Percentiles rank a stretch among this genome's conserved stretches.
phyloP scores from a whole-genome alignment of 2,329 filamentous ascomycete species.

The Drechslerella dactyloides region DNA sequence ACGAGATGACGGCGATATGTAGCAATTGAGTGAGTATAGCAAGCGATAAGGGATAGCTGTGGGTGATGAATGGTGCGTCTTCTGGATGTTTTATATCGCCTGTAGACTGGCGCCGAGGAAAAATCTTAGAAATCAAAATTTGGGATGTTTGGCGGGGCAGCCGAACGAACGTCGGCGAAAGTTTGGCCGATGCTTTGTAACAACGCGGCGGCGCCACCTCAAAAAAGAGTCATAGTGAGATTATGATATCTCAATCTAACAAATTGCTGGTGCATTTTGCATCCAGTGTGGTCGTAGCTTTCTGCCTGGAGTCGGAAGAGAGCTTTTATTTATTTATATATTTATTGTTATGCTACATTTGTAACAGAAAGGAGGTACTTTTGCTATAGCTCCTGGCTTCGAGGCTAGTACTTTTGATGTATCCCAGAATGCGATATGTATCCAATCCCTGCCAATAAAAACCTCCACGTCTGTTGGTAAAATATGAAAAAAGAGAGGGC shows the following conservation, averaged over 20 bases:
- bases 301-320: no score
- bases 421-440: neutral
- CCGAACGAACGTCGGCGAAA: constrained; percentile 46
- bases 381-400: constrained; percentile 1
- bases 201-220: constrained; percentile 14
- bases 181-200: constrained; percentile 48
- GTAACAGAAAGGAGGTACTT: constrained; percentile 17
- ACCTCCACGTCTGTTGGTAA: no score
- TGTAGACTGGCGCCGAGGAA: constrained; percentile 9
- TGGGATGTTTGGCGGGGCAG: constrained; percentile 36
- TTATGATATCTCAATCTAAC: no score
- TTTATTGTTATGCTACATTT: no score
- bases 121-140: constrained; percentile 49
- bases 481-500: no score
- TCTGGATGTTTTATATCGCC: constrained; percentile 6
- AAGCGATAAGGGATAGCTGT: neutral
- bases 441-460: no score
- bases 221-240: constrained; percentile 1
- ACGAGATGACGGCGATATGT: neutral
- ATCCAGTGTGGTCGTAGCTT: no score
- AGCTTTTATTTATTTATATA: no score
- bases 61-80: constrained; percentile 7
- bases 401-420: neutral
- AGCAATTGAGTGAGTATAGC: constrained; percentile 7
- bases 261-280: no score